Evolutionary conservation across 495 filamentous ascomycete species (phyloP), one percentile per base, ranked within the genome.

Genomic region (Xanthoparmelia taractica): DNA sequence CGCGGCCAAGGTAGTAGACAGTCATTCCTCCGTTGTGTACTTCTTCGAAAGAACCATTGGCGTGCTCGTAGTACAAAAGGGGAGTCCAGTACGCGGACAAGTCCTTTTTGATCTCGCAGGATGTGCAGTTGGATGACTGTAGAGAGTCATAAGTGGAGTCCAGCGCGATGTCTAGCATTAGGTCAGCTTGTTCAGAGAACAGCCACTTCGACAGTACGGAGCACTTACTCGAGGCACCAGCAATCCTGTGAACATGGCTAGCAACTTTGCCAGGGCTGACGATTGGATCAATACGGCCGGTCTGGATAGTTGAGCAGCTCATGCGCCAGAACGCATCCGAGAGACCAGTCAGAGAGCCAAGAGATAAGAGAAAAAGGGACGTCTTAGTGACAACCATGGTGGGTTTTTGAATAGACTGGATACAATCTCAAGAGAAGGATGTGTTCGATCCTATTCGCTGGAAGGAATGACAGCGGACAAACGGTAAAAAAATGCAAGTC

Each of bases 41-140:
- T 48, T 78, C 74, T 57, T 73, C 66, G 60, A 77, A 73, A 37
- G 67, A 68, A 25, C 76, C 76, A 59, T 79, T 72, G 18, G 67
- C 68, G 47, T 87, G 79, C 55, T 80, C 72, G 70, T 88, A 90
- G 68, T 87, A 89, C 23, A 90, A 65, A 11, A 71, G 72, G 0
- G 87, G 87, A 41, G 79, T 80, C 86, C 87, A 89, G 72, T 90
- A 90, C 8, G 78, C 83, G 31, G 87, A 89, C 65, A 78, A 85
- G 72, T 90, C 87, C 70, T 84, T 74, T 20, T 73, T 72, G 36
- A 87, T 82, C 64, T 77, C 77, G 67, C 87, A 90, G 13, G 84
- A 86, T 4, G 84, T 87, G 69, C 86, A 90, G 17, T 76, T 73
- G 47, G 76, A 83, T 52, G 73, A 70, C 15, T 75, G 47, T 13